Conservation (phyloP, 2,329 filamentous ascomycete genomes). For the Monilinia aucupariae region DNA sequence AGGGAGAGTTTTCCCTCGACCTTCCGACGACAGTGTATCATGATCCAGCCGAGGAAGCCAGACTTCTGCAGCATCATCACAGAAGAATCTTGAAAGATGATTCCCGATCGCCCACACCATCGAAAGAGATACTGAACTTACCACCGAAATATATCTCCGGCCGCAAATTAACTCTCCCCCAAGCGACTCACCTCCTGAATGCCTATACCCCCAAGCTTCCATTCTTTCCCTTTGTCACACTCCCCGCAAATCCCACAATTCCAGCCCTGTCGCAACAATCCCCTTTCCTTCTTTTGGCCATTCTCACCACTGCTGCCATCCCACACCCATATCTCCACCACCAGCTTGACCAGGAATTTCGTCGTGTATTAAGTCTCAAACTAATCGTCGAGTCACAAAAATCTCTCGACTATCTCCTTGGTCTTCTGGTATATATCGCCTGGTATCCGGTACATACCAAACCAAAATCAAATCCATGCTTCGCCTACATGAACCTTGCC, state of each 20-base stretch:
- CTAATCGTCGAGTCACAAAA: constrained; percentile 51
- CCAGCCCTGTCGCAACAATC: constrained; percentile 26
- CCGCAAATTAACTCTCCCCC: constrained; percentile 24
- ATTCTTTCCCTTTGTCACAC: constrained; percentile 31
- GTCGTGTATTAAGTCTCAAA: constrained; percentile 29
- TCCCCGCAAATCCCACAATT: constrained; percentile 26
- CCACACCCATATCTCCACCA: constrained; percentile 26
- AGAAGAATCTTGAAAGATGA: constrained; percentile 24
- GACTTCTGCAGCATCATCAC: constrained; percentile 26
- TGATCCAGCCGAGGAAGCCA: constrained; percentile 24
- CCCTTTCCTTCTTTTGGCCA: constrained; percentile 31
- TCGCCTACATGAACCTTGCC: constrained; percentile 34
- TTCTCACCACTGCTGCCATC: constrained; percentile 29
- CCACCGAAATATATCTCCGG: constrained; percentile 19
- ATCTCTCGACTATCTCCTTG: constrained; percentile 52
- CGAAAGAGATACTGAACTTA: background rate
- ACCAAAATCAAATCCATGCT: constrained; percentile 31
- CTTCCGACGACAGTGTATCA: constrained; percentile 24
- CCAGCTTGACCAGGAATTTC: constrained; percentile 33
- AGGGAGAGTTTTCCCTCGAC: constrained; percentile 27
- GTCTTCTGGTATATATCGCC: constrained; percentile 53
- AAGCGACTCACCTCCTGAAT: constrained; percentile 28
- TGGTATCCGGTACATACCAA: constrained; percentile 43
- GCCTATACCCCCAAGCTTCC: constrained; percentile 20
- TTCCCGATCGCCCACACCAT: background rate